Percentiles rank a stretch among this genome's conserved stretches.
Evolutionary conservation across 345 rosid species (phyloP).

Genomic region (Passiflora organensis): DNA sequence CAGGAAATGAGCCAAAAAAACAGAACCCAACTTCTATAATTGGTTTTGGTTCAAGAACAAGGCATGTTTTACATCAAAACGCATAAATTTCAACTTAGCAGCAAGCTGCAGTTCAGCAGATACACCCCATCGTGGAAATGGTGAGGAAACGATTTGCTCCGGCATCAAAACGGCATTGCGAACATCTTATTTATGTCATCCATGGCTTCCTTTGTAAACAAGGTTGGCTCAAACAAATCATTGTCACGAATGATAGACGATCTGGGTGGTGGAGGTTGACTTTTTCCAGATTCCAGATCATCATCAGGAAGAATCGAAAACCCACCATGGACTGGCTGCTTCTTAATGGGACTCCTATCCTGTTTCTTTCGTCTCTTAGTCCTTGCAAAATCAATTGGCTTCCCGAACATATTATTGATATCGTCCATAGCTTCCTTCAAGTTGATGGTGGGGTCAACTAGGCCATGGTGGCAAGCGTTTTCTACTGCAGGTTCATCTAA

Average conservation of each 20-base stretch:
- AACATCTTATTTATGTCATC: constrained; percentile 85
- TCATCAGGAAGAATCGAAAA: constrained; percentile 81
- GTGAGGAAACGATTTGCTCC: constrained; percentile 8
- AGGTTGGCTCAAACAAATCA: constrained; percentile 73
- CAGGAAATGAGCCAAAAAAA: neutral
- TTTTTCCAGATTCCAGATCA: constrained; percentile 38
- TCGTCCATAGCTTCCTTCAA: constrained; percentile 95
- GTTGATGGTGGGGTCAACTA: constrained; percentile 94
- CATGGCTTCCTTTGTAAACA: constrained; percentile 77
- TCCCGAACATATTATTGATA: constrained; percentile 89
- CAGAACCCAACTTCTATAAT: neutral
- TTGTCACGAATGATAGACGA: constrained; percentile 30
- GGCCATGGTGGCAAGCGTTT: constrained; percentile 95
- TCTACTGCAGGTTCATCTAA: constrained; percentile 72
- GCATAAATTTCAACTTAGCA: neutral
- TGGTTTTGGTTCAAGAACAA: neutral
- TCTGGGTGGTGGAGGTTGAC: constrained; percentile 18
- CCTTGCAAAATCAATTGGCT: constrained; percentile 87
- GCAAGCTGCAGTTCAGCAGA: no score
- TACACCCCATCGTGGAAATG: no score
- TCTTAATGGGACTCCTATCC: constrained; percentile 37
- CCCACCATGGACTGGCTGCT: constrained; percentile 36
- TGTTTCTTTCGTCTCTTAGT: constrained; percentile 54
- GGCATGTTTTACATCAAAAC: neutral
- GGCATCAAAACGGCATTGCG: constrained; percentile 67